Percentiles rank a stretch among this genome's conserved stretches.
Conservation (phyloP, 768 basidiomycete species). For the Agrocybe chaxingu region DNA sequence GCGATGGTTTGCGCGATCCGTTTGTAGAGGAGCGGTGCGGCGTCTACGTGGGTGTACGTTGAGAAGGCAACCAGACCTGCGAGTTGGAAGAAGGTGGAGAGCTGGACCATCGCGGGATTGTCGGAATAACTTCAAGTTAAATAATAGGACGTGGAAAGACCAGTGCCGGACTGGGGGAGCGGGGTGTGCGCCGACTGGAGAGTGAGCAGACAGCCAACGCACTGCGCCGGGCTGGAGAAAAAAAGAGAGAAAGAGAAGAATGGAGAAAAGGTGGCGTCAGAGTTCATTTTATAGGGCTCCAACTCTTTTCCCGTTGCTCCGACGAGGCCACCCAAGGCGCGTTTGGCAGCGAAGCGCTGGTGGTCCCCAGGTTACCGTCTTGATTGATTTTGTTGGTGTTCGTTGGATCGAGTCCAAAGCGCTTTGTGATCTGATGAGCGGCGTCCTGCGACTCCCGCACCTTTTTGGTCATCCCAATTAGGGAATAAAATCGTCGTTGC, state of each 20-base stretch:
- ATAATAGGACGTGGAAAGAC: slow-evolving; percentile 4
- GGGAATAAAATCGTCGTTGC: too few species aligned
- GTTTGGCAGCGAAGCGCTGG: too few species aligned
- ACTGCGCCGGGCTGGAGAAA: slow-evolving; percentile 29
- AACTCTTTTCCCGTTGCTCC: too few species aligned
- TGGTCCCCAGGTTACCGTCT: too few species aligned
- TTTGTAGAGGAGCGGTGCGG: slow-evolving; percentile 34
- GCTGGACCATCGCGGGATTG: slow-evolving; percentile 21
- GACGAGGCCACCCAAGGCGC: too few species aligned
- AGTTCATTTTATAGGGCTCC: too few species aligned
- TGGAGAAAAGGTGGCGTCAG: background rate
- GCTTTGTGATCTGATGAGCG: too few species aligned
- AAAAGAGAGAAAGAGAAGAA: slow-evolving; percentile 6
- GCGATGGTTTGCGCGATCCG: slow-evolving; percentile 48
- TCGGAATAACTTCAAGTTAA: slow-evolving; percentile 12
- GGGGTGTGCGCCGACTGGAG: slow-evolving; percentile 14
- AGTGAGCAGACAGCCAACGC: background rate
- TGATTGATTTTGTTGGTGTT: too few species aligned
- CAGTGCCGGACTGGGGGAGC: slow-evolving; percentile 8
- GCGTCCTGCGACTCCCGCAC: too few species aligned
- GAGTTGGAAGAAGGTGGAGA: slow-evolving; percentile 21
- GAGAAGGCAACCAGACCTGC: slow-evolving; percentile 27
- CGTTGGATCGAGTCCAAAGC: too few species aligned
- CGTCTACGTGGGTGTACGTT: slow-evolving; percentile 18
- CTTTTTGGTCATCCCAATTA: too few species aligned